Percentiles rank a stretch among this genome's conserved stretches.
Conservation (phyloP, 1,139 yeast genomes). For the Scheffersomyces illinoinensis region DNA sequence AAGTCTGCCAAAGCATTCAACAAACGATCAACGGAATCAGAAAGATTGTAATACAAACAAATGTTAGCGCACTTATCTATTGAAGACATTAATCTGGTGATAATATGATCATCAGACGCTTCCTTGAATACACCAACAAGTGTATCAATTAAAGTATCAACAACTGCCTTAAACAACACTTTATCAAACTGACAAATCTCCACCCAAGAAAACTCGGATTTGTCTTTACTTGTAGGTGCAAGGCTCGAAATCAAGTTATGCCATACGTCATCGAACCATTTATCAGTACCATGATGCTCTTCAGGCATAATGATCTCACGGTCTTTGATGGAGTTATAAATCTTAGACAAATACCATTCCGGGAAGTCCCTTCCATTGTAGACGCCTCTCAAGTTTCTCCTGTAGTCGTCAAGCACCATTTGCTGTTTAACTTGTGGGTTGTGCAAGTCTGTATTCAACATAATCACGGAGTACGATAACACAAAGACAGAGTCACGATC, state of each 20-base stretch:
- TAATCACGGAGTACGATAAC: constrained; percentile 70
- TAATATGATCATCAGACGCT: constrained; percentile 88
- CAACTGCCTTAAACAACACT: constrained; percentile 63
- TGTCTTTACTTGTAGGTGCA: constrained; percentile 18
- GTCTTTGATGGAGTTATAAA: constrained; percentile 76
- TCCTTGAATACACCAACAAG: constrained; percentile 77
- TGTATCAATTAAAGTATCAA: constrained; percentile 65
- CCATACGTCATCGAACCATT: constrained; percentile 95
- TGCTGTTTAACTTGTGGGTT: constrained; percentile 80
- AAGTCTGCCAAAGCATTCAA: constrained; percentile 62
- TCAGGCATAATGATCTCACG: constrained; percentile 97
- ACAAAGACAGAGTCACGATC: constrained; percentile 74
- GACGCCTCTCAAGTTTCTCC: constrained; percentile 77
- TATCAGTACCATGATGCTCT: constrained; percentile 85
- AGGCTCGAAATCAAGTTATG: constrained; percentile 70
- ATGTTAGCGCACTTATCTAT: constrained; percentile 82
- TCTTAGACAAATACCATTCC: constrained; percentile 77
- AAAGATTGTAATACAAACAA: constrained; percentile 63
- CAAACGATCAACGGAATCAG: constrained; percentile 62
- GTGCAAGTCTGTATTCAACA: constrained; percentile 78
- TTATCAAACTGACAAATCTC: constrained; percentile 58
- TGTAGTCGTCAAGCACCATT: constrained; percentile 85
- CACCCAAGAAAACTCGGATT: constrained; percentile 20
- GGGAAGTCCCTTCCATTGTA: constrained; percentile 80
- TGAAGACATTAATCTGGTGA: constrained; percentile 82